Percentiles rank a stretch among this genome's conserved stretches.
phyloP scores from a whole-genome alignment of 345 rosid species.

The Luvunga scandens region DNA sequence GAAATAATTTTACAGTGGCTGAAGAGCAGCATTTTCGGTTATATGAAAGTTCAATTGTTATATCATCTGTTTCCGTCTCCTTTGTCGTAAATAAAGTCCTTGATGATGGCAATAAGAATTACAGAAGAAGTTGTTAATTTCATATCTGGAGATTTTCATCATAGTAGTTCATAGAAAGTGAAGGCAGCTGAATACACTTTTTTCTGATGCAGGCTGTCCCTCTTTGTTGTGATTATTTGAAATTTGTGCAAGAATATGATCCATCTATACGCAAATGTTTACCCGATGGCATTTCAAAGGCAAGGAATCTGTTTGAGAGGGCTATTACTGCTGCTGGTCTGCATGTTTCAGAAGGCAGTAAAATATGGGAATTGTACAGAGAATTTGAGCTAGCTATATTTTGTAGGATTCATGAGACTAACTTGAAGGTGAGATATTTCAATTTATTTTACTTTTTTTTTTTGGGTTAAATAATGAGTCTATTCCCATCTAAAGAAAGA shows the following conservation, averaged over 20 bases:
- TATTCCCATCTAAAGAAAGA: not conserved
- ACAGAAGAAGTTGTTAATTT: too few relatives aligned
- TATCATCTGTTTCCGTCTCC: not conserved
- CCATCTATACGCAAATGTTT: constrained; percentile 54
- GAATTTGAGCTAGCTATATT: constrained; percentile 35
- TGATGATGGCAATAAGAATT: not conserved
- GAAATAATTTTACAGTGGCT: too few relatives aligned
- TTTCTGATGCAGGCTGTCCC: too few relatives aligned
- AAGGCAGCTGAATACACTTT: too few relatives aligned
- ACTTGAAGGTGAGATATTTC: too few relatives aligned
- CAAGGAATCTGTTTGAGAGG: constrained; percentile 80
- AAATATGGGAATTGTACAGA: constrained; percentile 81
- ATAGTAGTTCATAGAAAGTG: too few relatives aligned
- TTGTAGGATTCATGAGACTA: too few relatives aligned
- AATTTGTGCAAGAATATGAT: constrained; percentile 59
- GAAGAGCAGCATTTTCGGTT: too few relatives aligned
- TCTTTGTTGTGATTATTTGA: too few relatives aligned
- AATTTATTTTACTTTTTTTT: not conserved
- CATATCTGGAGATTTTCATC: too few relatives aligned
- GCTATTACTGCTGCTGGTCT: constrained; percentile 84
- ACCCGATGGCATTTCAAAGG: constrained; percentile 61
- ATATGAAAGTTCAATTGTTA: not conserved
- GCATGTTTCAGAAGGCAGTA: constrained; percentile 72
- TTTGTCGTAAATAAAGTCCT: not conserved
- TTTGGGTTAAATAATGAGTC: not conserved